Evolutionary conservation across 441 rosid species (phyloP).

Genomic region (Aquilaria agallochum): DNA sequence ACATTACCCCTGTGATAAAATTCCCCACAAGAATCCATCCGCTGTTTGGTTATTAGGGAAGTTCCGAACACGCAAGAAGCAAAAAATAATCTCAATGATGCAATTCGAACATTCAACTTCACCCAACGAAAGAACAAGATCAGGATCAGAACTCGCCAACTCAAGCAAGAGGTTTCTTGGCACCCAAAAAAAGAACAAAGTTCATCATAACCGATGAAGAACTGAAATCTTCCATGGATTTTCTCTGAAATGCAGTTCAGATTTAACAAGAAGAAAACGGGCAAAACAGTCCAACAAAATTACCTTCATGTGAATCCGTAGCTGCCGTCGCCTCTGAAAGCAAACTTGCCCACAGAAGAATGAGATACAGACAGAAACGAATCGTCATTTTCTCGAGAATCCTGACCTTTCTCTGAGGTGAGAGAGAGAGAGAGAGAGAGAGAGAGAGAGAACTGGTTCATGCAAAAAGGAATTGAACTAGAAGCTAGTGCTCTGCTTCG

Average conservation of each 20-base stretch:
- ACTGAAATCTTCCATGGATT: background rate
- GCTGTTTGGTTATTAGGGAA: background rate
- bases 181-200: too few species aligned
- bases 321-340: constrained; percentile 36
- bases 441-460: constrained; percentile 11
- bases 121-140: background rate
- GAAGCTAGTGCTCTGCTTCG: constrained; percentile 13
- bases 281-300: constrained; percentile 1
- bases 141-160: background rate
- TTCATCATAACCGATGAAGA: constrained; percentile 15
- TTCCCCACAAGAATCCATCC: constrained; percentile 2
- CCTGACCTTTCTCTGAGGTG: constrained; percentile 17
- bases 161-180: background rate
- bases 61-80: constrained; percentile 9
- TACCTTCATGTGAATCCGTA: constrained; percentile 78
- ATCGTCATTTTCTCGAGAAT: constrained; percentile 27
- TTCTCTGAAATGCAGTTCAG: background rate
- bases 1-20: background rate
- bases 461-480: constrained; percentile 12
- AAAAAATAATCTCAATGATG: background rate
- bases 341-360: constrained; percentile 33
- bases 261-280: background rate
- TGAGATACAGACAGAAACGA: constrained; percentile 17
- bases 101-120: background rate
- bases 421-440: constrained; percentile 14